These are phyloP conservation scores for Clarireedia monteithiana DNA, from an alignment of 2,329 filamentous ascomycete genomes.

Conservation along the genomic window DNA sequence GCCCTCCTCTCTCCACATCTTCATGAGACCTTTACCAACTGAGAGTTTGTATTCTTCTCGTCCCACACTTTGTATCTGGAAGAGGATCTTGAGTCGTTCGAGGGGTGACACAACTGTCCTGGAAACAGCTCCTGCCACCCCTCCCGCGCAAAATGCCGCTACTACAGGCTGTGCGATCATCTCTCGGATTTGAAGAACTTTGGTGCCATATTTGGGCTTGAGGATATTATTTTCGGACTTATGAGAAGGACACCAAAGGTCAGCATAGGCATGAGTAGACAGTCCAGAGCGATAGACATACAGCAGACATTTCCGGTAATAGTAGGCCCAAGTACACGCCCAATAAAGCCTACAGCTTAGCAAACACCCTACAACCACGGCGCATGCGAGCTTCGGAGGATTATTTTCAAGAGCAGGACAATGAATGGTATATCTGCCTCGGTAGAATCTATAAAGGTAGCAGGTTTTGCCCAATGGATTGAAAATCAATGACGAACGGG, in stretches of 20 bases:
- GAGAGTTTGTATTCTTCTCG: conserved; percentile 91
- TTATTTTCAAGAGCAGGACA: background rate
- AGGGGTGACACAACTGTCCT: conserved; percentile 94
- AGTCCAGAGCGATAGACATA: conserved; percentile 15
- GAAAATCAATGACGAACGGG: background rate
- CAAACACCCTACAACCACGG: conserved; percentile 3
- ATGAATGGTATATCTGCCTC: background rate
- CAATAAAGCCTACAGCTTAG: conserved; percentile 15
- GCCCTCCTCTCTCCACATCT: conserved; percentile 97
- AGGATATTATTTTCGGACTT: conserved; percentile 23
- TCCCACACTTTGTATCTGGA: conserved; percentile 87
- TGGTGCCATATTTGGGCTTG: conserved; percentile 27
- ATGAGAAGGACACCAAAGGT: background rate
- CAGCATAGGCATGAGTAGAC: background rate
- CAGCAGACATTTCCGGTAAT: conserved; percentile 24
- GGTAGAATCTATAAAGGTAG: background rate
- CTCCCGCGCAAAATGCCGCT: conserved; percentile 89
- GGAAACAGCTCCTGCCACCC: conserved; percentile 92
- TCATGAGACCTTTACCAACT: conserved; percentile 76
- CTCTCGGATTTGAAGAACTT: conserved; percentile 31
- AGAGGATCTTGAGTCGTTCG: conserved; percentile 94
- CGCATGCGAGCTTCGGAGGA: conserved; percentile 2
- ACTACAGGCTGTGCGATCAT: conserved; percentile 73
- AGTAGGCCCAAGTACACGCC: conserved; percentile 11
- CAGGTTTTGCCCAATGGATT: background rate